Conservation (phyloP, 140 eudicot genomes). For the Flaveria floridana region DNA sequence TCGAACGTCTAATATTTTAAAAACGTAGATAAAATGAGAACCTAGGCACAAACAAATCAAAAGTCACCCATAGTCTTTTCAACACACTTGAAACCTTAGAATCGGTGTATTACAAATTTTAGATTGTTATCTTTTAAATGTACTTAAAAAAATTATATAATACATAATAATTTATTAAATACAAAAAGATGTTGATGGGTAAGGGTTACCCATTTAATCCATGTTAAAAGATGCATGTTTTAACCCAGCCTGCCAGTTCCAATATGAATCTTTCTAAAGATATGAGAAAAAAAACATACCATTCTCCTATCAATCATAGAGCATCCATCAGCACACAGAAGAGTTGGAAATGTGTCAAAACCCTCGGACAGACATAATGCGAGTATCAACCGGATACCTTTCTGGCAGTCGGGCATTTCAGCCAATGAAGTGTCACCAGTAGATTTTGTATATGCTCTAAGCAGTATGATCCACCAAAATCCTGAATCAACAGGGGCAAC, state of each 20-base stretch:
- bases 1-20: not conserved
- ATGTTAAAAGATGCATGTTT: not conserved
- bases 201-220: not conserved
- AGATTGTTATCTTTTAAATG: not conserved
- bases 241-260: not conserved
- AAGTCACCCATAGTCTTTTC: not conserved
- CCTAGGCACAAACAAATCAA: not conserved
- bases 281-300: constrained; percentile 43
- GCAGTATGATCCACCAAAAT: constrained; percentile 94
- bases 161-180: no score
- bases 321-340: constrained; percentile 91
- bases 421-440: constrained; percentile 90
- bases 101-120: not conserved
- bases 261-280: not conserved
- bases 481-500: constrained; percentile 96
- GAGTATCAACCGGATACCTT: constrained; percentile 85
- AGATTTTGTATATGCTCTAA: constrained; percentile 83
- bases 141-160: no score
- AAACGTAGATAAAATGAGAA: not conserved
- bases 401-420: constrained; percentile 85
- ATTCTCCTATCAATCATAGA: constrained; percentile 94
- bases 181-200: not conserved
- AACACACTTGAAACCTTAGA: not conserved
- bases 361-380: constrained; percentile 94
- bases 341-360: constrained; percentile 92